phyloP scores from a whole-genome alignment of 2,329 filamentous ascomycete genomes.

The Pestalotiopsis sp. region DNA sequence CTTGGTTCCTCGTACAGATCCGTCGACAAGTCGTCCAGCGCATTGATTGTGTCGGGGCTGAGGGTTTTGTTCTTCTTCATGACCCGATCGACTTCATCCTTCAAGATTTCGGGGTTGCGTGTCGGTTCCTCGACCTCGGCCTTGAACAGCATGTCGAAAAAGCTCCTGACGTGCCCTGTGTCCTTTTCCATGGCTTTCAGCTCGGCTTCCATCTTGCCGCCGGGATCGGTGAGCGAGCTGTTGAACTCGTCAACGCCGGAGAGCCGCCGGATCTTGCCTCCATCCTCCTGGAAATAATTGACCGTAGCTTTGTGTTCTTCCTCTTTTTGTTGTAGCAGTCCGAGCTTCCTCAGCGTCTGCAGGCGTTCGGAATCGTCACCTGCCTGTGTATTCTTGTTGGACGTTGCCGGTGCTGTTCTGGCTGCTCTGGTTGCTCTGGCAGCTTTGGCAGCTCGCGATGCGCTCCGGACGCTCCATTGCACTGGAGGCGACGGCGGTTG shows the following conservation, averaged over 20 bases:
- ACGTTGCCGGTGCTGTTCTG: conserved; percentile 20
- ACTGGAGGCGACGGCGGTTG: conserved; percentile 14
- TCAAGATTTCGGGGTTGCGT: not conserved
- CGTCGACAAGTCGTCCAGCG: not conserved
- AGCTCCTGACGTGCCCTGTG: conserved; percentile 27
- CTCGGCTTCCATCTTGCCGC: conserved; percentile 34
- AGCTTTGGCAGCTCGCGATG: conserved; percentile 14
- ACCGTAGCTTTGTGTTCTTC: conserved; percentile 29
- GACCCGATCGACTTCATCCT: not conserved
- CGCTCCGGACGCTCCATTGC: conserved; percentile 21
- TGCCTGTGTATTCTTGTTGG: not conserved
- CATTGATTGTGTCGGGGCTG: not conserved
- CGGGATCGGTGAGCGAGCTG: conserved; percentile 36
- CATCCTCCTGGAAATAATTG: conserved; percentile 49
- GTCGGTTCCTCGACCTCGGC: conserved; percentile 27
- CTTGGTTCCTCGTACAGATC: not conserved
- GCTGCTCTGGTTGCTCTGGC: conserved; percentile 7
- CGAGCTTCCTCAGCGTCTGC: conserved; percentile 26
- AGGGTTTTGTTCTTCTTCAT: not conserved
- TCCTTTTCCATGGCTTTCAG: conserved; percentile 38
- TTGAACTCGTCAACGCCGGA: conserved; percentile 39
- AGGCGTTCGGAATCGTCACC: conserved; percentile 27
- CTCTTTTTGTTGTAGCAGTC: conserved; percentile 23
- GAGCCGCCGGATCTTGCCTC: conserved; percentile 38
- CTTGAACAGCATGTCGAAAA: conserved; percentile 26